Evolutionary conservation across 106 monocot genomes (phyloP).

Genomic region (Platanthera zijinensis): DNA sequence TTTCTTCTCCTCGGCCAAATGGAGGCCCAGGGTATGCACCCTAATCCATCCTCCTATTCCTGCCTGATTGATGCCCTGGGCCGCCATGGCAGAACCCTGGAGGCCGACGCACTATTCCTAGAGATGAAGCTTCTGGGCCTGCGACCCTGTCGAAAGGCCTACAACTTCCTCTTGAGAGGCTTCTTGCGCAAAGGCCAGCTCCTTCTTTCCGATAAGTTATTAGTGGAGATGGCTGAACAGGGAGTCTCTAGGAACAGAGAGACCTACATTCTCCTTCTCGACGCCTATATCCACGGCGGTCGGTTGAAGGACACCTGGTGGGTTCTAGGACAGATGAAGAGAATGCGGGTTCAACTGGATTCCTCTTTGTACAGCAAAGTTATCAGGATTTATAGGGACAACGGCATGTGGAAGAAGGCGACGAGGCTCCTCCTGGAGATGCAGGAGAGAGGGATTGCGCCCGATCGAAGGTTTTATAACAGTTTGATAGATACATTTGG

Average conservation of each 20-base stretch:
- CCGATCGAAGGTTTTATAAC: slow-evolving; percentile 43
- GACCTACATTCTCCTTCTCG: slow-evolving; percentile 53
- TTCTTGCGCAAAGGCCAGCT: slow-evolving; percentile 54
- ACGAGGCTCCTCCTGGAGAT: slow-evolving; percentile 47
- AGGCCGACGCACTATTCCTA: slow-evolving; percentile 59
- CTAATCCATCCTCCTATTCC: slow-evolving; percentile 32
- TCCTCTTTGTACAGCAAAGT: slow-evolving; percentile 40
- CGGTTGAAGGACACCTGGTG: slow-evolving; percentile 61
- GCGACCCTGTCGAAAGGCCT: slow-evolving; percentile 17
- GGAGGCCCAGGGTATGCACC: slow-evolving; percentile 45
- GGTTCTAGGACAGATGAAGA: slow-evolving; percentile 58
- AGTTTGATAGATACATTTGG: slow-evolving; percentile 59
- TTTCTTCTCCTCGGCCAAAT: slow-evolving; percentile 42
- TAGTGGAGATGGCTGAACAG: slow-evolving; percentile 43
- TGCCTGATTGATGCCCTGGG: slow-evolving; percentile 40
- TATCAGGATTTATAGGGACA: slow-evolving; percentile 52
- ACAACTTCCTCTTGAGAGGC: slow-evolving; percentile 46
- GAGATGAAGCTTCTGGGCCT: slow-evolving; percentile 39
- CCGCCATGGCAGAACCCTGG: slow-evolving; percentile 49
- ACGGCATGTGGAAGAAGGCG: slow-evolving; percentile 94
- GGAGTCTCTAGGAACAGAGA: slow-evolving; percentile 34
- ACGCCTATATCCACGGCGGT: slow-evolving; percentile 43
- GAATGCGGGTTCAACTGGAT: slow-evolving; percentile 21
- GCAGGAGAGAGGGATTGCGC: slow-evolving; percentile 29
- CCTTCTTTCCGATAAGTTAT: slow-evolving; percentile 33